These are phyloP conservation scores for Heterobasidion annosum DNA, from an alignment of 1,284 basidiomycete genomes.

Conservation along the genomic window DNA sequence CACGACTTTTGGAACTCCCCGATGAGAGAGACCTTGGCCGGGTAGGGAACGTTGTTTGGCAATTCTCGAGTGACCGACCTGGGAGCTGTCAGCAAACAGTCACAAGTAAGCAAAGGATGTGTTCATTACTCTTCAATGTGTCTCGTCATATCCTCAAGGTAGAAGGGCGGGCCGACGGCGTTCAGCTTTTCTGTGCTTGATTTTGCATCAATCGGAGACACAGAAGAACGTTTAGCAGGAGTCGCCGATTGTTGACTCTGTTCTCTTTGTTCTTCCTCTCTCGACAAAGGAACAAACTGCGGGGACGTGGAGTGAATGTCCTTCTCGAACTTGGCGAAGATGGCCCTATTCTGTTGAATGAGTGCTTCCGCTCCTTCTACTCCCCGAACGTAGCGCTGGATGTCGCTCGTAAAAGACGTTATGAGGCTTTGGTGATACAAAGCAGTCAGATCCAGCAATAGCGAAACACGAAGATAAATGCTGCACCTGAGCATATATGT, in stretches of 20 bases:
- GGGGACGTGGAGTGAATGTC: conserved; percentile 30
- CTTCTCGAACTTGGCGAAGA: conserved; percentile 25
- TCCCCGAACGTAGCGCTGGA: conserved; percentile 28
- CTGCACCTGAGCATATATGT: conserved; percentile 30
- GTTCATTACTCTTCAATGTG: conserved; percentile 22
- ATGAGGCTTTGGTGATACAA: conserved; percentile 18
- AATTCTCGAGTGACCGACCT: conserved; percentile 25
- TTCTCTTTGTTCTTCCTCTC: not conserved
- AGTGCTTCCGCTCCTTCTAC: conserved; percentile 20
- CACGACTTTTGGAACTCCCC: conserved; percentile 23
- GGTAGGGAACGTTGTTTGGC: conserved; percentile 23
- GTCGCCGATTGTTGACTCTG: not conserved
- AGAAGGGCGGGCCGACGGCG: conserved; percentile 8
- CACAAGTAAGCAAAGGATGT: not conserved
- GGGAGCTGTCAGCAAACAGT: not conserved
- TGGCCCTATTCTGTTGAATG: conserved; percentile 24
- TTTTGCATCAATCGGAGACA: not conserved
- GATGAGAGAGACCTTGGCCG: conserved; percentile 19
- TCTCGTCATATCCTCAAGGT: conserved; percentile 21
- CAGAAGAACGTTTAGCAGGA: not conserved
- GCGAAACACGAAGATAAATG: not conserved
- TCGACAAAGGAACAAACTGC: conserved; percentile 19
- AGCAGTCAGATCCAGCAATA: not conserved
- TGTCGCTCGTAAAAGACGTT: conserved; percentile 31
- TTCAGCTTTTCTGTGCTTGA: not conserved